Conservation (phyloP, 139 green algal species). For the Chlorella sorokiniana region DNA sequence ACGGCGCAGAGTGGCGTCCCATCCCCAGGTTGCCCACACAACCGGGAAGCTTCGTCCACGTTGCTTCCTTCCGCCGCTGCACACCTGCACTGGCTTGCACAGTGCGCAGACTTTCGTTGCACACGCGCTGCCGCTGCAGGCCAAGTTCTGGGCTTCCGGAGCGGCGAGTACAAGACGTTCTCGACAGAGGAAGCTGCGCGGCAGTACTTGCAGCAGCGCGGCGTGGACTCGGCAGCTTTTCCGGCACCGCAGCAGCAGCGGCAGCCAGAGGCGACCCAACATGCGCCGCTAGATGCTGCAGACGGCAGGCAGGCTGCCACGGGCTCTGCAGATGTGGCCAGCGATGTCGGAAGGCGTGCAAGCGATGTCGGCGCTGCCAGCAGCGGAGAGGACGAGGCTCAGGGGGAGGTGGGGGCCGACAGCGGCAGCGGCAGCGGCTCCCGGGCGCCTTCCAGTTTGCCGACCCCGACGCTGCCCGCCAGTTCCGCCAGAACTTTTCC, state of each 20-base stretch:
- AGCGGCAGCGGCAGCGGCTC: background rate
- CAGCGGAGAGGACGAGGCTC: background rate
- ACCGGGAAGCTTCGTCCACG: no score
- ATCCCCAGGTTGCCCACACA: no score
- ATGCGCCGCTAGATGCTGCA: background rate
- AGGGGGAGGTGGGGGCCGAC: background rate
- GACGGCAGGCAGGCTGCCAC: background rate
- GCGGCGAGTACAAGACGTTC: slow-evolving; percentile 19
- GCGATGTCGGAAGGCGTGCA: background rate
- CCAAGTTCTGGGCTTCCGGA: slow-evolving; percentile 6
- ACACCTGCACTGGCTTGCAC: no score
- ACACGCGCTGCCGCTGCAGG: background rate
- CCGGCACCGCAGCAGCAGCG: no score
- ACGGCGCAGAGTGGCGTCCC: no score
- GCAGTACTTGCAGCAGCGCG: slow-evolving; percentile 11
- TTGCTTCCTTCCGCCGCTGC: background rate
- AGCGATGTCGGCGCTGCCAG: background rate
- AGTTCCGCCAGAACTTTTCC: slow-evolving; percentile 17
- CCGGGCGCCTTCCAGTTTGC: background rate
- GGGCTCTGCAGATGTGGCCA: background rate
- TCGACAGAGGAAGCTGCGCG: background rate
- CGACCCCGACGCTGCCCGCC: background rate
- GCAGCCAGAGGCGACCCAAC: background rate
- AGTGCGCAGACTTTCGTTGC: no score
- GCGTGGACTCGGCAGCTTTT: background rate